Conservation (phyloP, 2,329 filamentous ascomycete genomes). For the Arthrobotrys conoides region DNA sequence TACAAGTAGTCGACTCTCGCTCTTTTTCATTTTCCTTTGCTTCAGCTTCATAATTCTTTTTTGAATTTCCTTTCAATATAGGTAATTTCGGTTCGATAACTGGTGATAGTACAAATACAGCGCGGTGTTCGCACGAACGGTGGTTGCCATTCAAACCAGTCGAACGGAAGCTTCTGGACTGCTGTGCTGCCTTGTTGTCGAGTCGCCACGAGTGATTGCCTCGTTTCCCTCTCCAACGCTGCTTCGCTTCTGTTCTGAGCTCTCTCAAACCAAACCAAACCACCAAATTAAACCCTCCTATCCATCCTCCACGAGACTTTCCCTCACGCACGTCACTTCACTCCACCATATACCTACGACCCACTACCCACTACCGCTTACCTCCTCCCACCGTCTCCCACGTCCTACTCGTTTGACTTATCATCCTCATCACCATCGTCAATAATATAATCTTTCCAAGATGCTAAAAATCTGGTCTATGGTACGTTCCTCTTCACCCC, state of each 20-base stretch:
- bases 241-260: no score
- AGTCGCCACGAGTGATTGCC: slow-evolving; percentile 58
- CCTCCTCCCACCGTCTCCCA: neutral
- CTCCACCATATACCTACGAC: neutral
- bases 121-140: no score
- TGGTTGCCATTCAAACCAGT: neutral
- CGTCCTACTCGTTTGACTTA: neutral
- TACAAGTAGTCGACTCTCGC: slow-evolving; percentile 27
- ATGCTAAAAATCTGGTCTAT: slow-evolving; percentile 99
- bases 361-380: no score
- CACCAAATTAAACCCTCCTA: neutral
- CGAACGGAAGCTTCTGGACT: slow-evolving; percentile 59
- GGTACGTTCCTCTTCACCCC: slow-evolving; percentile 72
- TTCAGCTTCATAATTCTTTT: neutral
- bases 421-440: neutral
- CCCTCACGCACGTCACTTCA: slow-evolving; percentile 8
- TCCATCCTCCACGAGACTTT: slow-evolving; percentile 19
- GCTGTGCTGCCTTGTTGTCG: slow-evolving; percentile 40
- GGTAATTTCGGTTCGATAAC: no score
- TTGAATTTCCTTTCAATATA: no score
- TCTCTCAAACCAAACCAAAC: neutral
- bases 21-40: neutral
- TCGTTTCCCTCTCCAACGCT: slow-evolving; percentile 44
- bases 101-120: no score
- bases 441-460: slow-evolving; percentile 19